Base-by-base conservation (phyloP, 306 rosid species). In the Vicia faba region DNA sequence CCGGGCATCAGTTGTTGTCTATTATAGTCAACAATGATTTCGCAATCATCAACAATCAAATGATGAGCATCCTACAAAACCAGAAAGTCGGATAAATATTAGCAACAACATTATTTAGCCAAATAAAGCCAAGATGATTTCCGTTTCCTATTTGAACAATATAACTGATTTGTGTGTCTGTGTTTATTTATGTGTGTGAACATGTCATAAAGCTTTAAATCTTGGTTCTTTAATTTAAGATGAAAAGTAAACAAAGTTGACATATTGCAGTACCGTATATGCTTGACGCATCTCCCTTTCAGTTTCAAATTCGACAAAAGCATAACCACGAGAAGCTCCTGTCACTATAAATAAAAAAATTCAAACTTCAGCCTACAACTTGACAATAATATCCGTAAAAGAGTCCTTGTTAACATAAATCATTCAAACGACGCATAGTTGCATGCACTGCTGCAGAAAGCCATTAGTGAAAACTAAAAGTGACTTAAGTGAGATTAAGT, bases 301-400 rank as follows among this genome's bases (percentile, higher is more conserved):
- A 48, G 84, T 83, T 81, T 89, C 92, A 35, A 49, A 92, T 70
- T 92, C 98, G 76, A 92, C 92, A 77, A 92, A 92, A 48, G 95
- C 96, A 89, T 89, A 92, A 54, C 98, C 96, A 12, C 95, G 74
- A 7, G 95, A 89, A 48, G 96, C 96, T 72, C 98, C 98, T 0
- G 96, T 89, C 13, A 92, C 98, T 92, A 86, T 56, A 83, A 18
- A 11, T 11, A 46, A 14, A 26, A 41, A 44, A 76, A 71, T 18
- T 8, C 58, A 65, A 61, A 35, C 43, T 44, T 23, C 6, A 14
- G 38, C 64, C 64, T 16, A 44, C 40, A 53, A 15, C 55, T 61
- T 41, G 39, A 48, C 5, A 70, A 41, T 8, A 5, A 39, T 15
- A 64, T 23, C 13, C 16, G 11, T 8, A 54, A 31, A 31, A 36